phyloP scores from a whole-genome alignment of 1,284 basidiomycete genomes.

The Pseudomicrostroma phylloplanum region DNA sequence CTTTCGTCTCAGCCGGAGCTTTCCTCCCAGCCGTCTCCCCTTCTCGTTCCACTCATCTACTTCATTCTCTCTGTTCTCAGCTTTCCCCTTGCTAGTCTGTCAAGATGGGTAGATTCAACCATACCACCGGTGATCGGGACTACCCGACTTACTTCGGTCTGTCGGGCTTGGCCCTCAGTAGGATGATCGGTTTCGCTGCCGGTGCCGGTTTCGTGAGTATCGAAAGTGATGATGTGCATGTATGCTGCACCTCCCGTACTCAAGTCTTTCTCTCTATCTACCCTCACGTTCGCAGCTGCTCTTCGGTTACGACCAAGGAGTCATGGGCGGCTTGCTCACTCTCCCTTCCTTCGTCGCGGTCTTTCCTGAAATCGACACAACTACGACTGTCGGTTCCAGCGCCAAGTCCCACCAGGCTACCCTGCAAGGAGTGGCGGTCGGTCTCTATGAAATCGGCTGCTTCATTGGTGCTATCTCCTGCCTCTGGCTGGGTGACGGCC shows the following conservation, averaged over 20 bases:
- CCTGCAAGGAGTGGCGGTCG: conserved; percentile 41
- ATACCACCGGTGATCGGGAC: not conserved
- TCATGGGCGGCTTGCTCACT: conserved; percentile 44
- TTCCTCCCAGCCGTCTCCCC: no score
- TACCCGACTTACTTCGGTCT: conserved; percentile 30
- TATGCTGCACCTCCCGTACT: not conserved
- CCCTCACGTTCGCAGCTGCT: conserved; percentile 18
- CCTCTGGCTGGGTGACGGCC: conserved; percentile 38
- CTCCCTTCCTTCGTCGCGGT: conserved; percentile 30
- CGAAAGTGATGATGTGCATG: not conserved
- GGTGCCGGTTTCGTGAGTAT: conserved; percentile 38
- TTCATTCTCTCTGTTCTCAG: no score
- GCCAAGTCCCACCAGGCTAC: conserved; percentile 26
- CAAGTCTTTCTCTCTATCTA: not conserved
- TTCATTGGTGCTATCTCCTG: conserved; percentile 44
- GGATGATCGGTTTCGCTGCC: conserved; percentile 41
- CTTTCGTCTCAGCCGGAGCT: no score
- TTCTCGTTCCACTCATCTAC: no score
- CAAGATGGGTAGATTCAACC: not conserved
- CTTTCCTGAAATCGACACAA: conserved; percentile 42
- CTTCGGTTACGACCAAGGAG: conserved; percentile 49
- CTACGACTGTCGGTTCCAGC: not conserved
- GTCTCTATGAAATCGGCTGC: conserved; percentile 47
- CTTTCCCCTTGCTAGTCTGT: no score
- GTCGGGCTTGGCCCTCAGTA: conserved; percentile 30